These are phyloP conservation scores for Actinomucor elegans DNA, from an alignment of 371 early-diverging fungal genomes.

Conservation along the genomic window DNA sequence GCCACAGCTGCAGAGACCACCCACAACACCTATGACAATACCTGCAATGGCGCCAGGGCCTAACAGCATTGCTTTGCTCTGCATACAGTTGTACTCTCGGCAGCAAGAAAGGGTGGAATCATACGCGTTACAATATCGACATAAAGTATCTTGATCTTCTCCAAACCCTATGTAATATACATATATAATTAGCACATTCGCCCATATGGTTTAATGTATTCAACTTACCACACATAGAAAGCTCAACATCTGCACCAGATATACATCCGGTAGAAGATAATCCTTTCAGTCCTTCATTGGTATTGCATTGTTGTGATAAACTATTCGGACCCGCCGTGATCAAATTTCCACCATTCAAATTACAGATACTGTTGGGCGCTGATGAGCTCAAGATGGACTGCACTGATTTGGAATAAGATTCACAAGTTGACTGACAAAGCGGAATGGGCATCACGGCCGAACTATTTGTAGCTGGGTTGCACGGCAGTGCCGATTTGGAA, in stretches of 20 bases:
- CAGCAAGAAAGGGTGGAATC: conserved; percentile 15
- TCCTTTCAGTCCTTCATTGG: conserved; percentile 25
- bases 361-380: conserved; percentile 3
- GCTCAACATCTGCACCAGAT: conserved; percentile 33
- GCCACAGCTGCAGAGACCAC: not conserved
- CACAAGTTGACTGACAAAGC: conserved; percentile 33
- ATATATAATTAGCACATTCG: not conserved
- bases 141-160: conserved; percentile 14
- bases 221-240: conserved; percentile 37
- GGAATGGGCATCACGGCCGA: conserved; percentile 19
- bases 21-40: conserved; percentile 1
- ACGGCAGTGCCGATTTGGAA: conserved; percentile 18
- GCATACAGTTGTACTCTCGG: conserved; percentile 5
- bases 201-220: not conserved
- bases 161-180: conserved; percentile 13
- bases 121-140: conserved; percentile 12
- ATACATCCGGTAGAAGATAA: conserved; percentile 20
- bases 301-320: conserved; percentile 19
- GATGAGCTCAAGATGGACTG: conserved; percentile 7
- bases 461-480: conserved; percentile 19
- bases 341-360: conserved; percentile 7
- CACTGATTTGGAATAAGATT: conserved; percentile 9
- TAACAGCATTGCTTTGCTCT: not conserved
- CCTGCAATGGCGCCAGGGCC: conserved; percentile 7
- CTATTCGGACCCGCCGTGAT: conserved; percentile 9